These are phyloP conservation scores for Xylariaceae sp. DNA, from an alignment of 2,329 filamentous ascomycete genomes.

Conservation along the genomic window DNA sequence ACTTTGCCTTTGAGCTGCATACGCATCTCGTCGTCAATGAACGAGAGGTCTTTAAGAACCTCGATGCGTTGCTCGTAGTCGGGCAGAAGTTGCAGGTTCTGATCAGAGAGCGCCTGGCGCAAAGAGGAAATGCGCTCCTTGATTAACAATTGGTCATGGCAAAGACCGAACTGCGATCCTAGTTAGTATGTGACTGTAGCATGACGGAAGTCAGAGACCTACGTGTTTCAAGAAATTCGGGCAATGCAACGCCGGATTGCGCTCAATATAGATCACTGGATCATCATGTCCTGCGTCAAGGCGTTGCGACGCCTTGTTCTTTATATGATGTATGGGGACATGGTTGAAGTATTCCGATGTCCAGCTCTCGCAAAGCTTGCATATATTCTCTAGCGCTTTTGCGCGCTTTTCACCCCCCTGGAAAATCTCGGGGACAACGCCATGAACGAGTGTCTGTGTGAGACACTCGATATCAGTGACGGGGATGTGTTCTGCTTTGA, in stretches of 20 bases:
- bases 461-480: slow-evolving; percentile 79
- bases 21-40: slow-evolving; percentile 79
- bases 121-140: slow-evolving; percentile 87
- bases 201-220: slow-evolving; percentile 38
- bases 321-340: slow-evolving; percentile 73
- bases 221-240: slow-evolving; percentile 82
- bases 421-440: slow-evolving; percentile 56
- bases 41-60: slow-evolving; percentile 85
- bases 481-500: slow-evolving; percentile 64
- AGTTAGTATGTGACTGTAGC: slow-evolving; percentile 5
- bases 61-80: slow-evolving; percentile 95
- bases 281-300: slow-evolving; percentile 66
- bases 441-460: slow-evolving; percentile 60
- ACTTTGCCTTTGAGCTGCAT: slow-evolving; percentile 98
- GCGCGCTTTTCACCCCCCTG: slow-evolving; percentile 44
- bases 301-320: slow-evolving; percentile 75
- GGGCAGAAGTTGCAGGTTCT: slow-evolving; percentile 89
- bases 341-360: slow-evolving; percentile 73
- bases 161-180: slow-evolving; percentile 74
- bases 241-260: slow-evolving; percentile 63
- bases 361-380: slow-evolving; percentile 69
- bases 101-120: slow-evolving; percentile 85
- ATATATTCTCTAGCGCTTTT: slow-evolving; percentile 62
- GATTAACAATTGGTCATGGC: slow-evolving; percentile 94
- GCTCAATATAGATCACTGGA: slow-evolving; percentile 57